Evolutionary conservation across 306 rosid species (phyloP).

Genomic region (Acacia melanoxylon): DNA sequence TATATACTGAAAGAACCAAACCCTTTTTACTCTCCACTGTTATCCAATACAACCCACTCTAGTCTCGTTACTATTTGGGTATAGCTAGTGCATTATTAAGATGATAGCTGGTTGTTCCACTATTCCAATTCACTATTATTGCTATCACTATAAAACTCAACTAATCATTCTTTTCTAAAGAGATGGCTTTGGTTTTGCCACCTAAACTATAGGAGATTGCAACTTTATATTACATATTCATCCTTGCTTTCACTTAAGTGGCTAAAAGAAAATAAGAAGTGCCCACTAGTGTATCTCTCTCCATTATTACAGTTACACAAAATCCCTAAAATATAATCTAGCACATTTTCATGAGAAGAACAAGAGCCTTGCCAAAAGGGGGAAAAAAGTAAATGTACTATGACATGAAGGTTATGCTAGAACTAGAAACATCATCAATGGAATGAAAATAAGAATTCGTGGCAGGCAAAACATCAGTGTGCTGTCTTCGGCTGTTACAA

Average conservation of each 20-base stretch:
- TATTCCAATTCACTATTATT: too few species aligned
- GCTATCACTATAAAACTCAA: too few species aligned
- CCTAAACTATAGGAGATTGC: too few species aligned
- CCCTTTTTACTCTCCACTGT: neutral
- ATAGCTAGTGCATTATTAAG: neutral
- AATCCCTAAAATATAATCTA: neutral
- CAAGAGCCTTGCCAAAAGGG: neutral
- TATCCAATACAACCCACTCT: neutral
- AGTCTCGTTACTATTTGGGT: neutral
- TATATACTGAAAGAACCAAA: too few species aligned
- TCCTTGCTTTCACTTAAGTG: neutral
- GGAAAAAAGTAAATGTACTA: neutral
- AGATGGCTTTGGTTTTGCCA: neutral
- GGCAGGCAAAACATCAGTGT: slow-evolving; percentile 17
- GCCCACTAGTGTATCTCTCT: neutral
- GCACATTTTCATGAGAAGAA: neutral
- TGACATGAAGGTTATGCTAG: neutral
- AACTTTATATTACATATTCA: neutral
- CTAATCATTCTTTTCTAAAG: neutral
- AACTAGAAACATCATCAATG: neutral
- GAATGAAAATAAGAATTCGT: slow-evolving; percentile 12
- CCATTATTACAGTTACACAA: neutral
- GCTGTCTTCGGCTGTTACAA: slow-evolving; percentile 25
- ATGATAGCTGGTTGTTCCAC: neutral
- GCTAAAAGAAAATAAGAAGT: neutral